Percentiles rank a stretch among this genome's conserved stretches.
Conservation (phyloP, 139 green algal genomes). For the Chlorella sp. region DNA sequence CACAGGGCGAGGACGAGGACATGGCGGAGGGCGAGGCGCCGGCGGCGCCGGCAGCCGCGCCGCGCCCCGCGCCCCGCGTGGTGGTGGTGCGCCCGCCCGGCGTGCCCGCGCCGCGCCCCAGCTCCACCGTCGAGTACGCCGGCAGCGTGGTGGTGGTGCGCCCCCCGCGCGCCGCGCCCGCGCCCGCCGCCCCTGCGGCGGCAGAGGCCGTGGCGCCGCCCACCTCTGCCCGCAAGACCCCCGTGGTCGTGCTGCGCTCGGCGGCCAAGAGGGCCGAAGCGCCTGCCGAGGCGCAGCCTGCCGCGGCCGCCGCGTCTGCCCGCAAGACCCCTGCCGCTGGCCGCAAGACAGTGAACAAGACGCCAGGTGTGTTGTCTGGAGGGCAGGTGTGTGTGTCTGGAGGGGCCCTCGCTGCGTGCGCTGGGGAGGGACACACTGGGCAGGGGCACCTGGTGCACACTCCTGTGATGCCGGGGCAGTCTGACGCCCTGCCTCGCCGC, state of each 20-base stretch:
- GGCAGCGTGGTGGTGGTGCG: constrained; percentile 41
- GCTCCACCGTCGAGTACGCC: constrained; percentile 19
- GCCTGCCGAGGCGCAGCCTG: background rate
- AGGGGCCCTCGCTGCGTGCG: background rate
- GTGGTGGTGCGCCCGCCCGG: constrained; percentile 26
- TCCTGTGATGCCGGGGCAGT: background rate
- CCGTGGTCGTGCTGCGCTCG: background rate
- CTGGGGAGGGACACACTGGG: background rate
- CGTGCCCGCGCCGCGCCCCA: background rate
- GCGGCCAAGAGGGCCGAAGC: background rate
- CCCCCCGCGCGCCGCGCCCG: constrained; percentile 6
- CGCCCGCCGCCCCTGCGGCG: background rate
- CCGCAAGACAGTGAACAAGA: constrained; percentile 21
- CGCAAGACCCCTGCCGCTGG: constrained; percentile 2
- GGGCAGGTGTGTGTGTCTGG: background rate
- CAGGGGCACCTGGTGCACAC: background rate
- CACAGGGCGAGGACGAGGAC: background rate
- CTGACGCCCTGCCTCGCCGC: background rate
- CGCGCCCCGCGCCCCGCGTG: background rate
- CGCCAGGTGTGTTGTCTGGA: constrained; percentile 7
- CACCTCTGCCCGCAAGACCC: constrained; percentile 10
- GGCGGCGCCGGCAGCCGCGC: background rate
- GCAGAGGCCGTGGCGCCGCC: constrained; percentile 3
- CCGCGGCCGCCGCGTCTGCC: background rate
- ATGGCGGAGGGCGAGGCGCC: background rate